Base-by-base conservation (phyloP, 1,284 basidiomycete species). In the Leccinum angustisporum region DNA sequence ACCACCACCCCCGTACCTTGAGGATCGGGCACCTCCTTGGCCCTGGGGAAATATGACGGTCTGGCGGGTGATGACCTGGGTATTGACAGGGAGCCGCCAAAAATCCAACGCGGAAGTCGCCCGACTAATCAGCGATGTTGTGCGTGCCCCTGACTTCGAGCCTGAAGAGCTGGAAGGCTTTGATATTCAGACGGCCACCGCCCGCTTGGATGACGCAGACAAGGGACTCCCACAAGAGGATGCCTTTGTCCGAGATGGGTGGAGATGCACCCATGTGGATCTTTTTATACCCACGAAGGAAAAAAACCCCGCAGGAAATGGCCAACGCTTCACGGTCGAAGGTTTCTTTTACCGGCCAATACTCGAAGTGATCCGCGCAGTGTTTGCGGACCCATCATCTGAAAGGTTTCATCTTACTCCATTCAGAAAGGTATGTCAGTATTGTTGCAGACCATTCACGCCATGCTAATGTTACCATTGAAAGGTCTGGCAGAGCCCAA, bases 1-100 rank as follows among this genome's bases (percentile, higher is more conserved):
- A n/a, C n/a, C 40, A n/a, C 40, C 10, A 7, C 40, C 38, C 38
- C 38, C n/a, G 11, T 10, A 25, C 21, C 21, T 11, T 7, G 8
- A 16, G 11, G 6, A 6, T 30, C 13, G 7, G 6, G 6, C 40
- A 13, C 55, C 54, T 0, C 46, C 54, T 10, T 62, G 57, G 61
- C 50, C 58, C 9, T 62, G 61, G 58, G 10, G 34, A 4, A 62
- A 60, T 18, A 62, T 62, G 54, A 33, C 54, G 0, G 51, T 60
- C 2, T 62, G 61, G 54, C 36, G n/a, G 2, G 11, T 62, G 2
- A 62, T 62, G 58, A 46, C 14, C 0, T 60, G 54, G 61, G 54
- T 9, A 1, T 7, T 55, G 13, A 25, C 25, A 2, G 27, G 52
- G 5, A 25, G 43, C 11, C 13, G 3, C 3, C 53, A 46, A 14